phyloP scores from a whole-genome alignment of 148 eudicot genomes.

The Diospyros kaki region DNA sequence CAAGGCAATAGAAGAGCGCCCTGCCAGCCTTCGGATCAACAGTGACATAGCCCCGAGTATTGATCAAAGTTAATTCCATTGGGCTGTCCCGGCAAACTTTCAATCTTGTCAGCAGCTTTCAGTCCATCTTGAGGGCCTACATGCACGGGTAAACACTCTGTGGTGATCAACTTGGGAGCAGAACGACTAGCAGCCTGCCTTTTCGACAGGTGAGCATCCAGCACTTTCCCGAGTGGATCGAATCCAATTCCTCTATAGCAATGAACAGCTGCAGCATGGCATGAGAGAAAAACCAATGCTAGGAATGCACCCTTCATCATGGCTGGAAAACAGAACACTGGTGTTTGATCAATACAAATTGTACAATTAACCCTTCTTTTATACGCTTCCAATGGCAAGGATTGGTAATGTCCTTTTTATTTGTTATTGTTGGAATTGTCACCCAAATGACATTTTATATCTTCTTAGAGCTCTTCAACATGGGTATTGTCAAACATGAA shows the following conservation, averaged over 20 bases:
- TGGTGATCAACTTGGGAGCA: no score
- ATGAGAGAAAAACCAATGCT: neutral
- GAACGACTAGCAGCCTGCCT: no score
- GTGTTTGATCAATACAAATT: neutral
- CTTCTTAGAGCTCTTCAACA: no score
- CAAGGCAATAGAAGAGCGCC: slow-evolving; percentile 24
- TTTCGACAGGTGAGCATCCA: neutral
- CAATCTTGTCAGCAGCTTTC: slow-evolving; percentile 17
- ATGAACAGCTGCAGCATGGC: neutral
- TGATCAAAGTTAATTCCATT: slow-evolving; percentile 21
- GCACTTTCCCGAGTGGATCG: neutral
- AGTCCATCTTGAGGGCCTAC: slow-evolving; percentile 11
- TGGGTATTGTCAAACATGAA: no score
- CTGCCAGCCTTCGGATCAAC: slow-evolving; percentile 21
- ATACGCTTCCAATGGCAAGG: neutral
- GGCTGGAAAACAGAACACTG: neutral
- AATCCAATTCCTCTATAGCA: neutral
- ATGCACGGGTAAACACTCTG: neutral
- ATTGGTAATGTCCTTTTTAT: no score
- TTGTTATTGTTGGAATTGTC: no score
- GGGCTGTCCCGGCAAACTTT: slow-evolving; percentile 26
- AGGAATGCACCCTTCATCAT: neutral
- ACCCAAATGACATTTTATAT: no score
- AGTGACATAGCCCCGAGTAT: slow-evolving; percentile 20
- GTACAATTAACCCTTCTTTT: neutral